These are phyloP conservation scores for Tetraselmis chui DNA, from an alignment of 139 green algal species.

Conservation along the genomic window DNA sequence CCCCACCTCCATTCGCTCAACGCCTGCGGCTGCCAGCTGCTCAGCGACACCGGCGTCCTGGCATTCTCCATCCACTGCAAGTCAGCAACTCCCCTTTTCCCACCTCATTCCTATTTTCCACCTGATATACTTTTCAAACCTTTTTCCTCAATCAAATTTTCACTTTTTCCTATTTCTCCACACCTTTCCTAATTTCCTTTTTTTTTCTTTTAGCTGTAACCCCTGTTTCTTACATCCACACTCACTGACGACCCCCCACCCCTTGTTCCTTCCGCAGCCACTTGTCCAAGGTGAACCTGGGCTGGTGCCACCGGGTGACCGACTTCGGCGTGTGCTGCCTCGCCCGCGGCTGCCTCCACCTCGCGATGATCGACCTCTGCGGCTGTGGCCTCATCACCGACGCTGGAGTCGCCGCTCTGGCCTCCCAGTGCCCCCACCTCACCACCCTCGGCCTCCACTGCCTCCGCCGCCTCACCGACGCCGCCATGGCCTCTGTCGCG, in stretches of 20 bases:
- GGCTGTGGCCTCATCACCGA: constrained; percentile 28
- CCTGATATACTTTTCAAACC: too few species aligned
- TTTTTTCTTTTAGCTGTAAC: too few species aligned
- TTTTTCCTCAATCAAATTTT: too few species aligned
- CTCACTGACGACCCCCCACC: too few species aligned
- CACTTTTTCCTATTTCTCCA: too few species aligned
- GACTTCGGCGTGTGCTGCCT: constrained; percentile 15
- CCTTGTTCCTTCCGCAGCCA: too few species aligned
- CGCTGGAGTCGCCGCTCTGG: constrained; percentile 9
- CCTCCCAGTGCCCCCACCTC: constrained; percentile 17
- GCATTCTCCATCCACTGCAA: constrained; percentile 1
- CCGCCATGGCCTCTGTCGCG: constrained; percentile 23
- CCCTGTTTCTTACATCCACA: too few species aligned
- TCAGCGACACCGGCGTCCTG: constrained; percentile 12
- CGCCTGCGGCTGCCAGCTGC: constrained; percentile 19
- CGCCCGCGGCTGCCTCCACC: constrained; percentile 11
- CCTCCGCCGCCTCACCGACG: constrained; percentile 28
- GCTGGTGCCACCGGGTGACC: constrained; percentile 26
- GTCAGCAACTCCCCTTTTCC: too few species aligned
- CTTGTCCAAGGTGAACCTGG: constrained; percentile 22
- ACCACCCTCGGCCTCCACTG: constrained; percentile 25
- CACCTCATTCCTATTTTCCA: too few species aligned
- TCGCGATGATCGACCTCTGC: constrained; percentile 24
- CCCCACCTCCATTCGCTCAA: constrained; percentile 15
- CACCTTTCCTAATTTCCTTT: too few species aligned